These are phyloP conservation scores for Pterulicium gracile DNA, from an alignment of 1,284 basidiomycete species.

Conservation along the genomic window DNA sequence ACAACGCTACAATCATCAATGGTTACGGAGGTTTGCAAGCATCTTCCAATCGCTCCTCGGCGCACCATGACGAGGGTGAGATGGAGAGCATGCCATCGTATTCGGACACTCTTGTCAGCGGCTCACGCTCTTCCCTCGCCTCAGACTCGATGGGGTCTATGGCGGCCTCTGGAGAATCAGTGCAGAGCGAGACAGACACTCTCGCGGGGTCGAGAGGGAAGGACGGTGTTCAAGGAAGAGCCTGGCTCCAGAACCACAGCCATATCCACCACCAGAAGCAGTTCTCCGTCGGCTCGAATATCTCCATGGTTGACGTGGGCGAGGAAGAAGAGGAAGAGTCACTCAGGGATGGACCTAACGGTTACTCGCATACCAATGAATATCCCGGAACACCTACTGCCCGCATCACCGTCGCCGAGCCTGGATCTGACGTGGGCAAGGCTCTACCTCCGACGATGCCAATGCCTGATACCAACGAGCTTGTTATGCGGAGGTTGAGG, in stretches of 20 bases:
- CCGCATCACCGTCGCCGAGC: conserved; percentile 34
- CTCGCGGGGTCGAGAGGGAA: neutral
- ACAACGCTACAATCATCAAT: no score
- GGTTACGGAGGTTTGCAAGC: no score
- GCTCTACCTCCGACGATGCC: no score
- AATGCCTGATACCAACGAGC: conserved; percentile 31
- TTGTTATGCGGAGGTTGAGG: conserved; percentile 41
- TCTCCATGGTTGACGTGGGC: no score
- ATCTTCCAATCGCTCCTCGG: no score
- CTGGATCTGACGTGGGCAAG: conserved; percentile 22
- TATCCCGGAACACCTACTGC: conserved; percentile 9
- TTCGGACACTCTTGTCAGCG: neutral
- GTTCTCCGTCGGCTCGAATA: neutral
- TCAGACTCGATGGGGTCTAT: neutral
- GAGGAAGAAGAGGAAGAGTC: no score
- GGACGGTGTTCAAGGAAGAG: no score
- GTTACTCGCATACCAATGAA: conserved; percentile 7
- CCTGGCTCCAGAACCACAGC: neutral
- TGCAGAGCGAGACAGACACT: neutral
- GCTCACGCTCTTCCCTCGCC: neutral
- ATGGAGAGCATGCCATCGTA: neutral
- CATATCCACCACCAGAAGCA: neutral
- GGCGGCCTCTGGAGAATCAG: neutral
- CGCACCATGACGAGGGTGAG: no score
- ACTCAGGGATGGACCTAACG: neutral